Evolutionary conservation across 164 flowering plant species (phyloP).

Genomic region (Umbellularia californica): DNA sequence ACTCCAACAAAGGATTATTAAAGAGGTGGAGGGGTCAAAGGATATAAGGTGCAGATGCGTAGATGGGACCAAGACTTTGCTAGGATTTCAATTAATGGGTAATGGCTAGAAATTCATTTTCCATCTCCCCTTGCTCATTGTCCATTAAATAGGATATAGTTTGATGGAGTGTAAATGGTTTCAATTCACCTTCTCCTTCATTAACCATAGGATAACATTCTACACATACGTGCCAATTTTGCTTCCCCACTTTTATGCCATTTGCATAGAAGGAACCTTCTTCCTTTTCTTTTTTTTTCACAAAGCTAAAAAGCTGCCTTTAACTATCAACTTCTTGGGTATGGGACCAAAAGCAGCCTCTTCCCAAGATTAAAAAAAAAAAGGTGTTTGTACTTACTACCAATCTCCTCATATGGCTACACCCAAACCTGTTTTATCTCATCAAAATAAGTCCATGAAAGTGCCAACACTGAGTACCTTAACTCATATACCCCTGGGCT

Average conservation of each 20-base stretch:
- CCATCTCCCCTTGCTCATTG: no score
- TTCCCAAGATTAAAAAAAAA: neutral
- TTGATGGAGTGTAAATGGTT: no score
- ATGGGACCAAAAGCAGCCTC: neutral
- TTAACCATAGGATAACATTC: no score
- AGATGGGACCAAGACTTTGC: no score
- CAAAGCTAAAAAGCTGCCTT: neutral
- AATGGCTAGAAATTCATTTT: no score
- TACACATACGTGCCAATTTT: neutral
- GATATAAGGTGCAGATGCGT: no score
- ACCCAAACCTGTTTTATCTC: neutral
- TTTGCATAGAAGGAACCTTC: neutral
- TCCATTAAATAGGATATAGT: no score
- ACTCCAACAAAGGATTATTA: no score
- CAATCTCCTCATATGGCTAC: neutral
- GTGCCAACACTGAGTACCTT: slow-evolving; percentile 10
- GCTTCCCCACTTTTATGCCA: neutral
- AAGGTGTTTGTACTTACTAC: neutral
- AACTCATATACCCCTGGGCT: neutral
- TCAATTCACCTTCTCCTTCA: no score
- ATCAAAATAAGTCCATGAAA: neutral
- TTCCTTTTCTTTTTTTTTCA: no score
- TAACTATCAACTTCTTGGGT: neutral
- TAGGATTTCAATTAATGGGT: no score
- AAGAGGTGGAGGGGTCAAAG: no score